Evolutionary conservation across 495 filamentous ascomycete species (phyloP), one percentile per base, ranked within the genome.

Genomic region (Annulohypoxylon moriforme): DNA sequence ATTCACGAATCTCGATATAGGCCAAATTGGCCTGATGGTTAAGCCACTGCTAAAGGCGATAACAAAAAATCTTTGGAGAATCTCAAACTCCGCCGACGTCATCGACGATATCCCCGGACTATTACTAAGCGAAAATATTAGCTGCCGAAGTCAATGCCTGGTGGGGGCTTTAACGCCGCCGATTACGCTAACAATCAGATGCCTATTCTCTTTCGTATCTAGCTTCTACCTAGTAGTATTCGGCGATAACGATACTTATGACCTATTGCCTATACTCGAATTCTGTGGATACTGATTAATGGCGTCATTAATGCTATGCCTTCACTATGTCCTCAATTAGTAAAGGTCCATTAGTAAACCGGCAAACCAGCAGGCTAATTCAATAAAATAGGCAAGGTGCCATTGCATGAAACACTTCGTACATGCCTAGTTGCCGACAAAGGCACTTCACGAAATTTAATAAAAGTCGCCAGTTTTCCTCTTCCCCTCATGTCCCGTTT

Each of bases 401-500:
- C 47, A 52, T 29, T 52, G 25, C 24, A 52, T 29, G 22, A 14
- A 16, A 52, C 11, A 44, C 1, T 44, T 20, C 40, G 8, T 44
- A 44, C 6, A 20, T 20, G 0, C 16, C 40, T 44, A 44, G 36
- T 14, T 40, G 36, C 40, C 40, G 18, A 44, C 18, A 22, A n/a
- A 27, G 47, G 29, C 22, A 56, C 16, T 56, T 22, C 18, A 36
- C 16, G 24, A 27, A 55, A 55, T 27, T 49, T 24, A 25, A 49
- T 24, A 52, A 52, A 52, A n/a, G 13, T 55, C 27, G 27, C 29
- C 16, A 9, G 14, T 9, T 55, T 36, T 58, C 20, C 18, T 27
- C 11, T 58, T 46, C 62, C 62, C 55, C 64, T 60, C 64, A 68
- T 68, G 64, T 68, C 47, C 42, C 34, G 46, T 34, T 2, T 25